These are phyloP conservation scores for Cyberlindnera suaveolens DNA, from an alignment of 805 yeast genomes.

Conservation along the genomic window DNA sequence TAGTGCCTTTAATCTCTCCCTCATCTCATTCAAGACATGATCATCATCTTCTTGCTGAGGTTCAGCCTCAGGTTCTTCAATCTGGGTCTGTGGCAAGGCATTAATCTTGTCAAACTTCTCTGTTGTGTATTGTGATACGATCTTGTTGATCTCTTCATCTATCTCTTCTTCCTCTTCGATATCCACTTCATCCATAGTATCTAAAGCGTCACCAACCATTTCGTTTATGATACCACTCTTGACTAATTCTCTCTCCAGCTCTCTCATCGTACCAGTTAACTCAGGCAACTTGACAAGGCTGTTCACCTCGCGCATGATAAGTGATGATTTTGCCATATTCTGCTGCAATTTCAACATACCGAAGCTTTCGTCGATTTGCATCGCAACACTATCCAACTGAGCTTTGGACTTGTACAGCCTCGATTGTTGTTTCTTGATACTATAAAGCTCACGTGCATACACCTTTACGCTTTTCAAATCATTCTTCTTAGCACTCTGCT, in stretches of 20 bases:
- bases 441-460: constrained; percentile 77
- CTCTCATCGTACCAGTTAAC: constrained; percentile 75
- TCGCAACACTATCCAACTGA: constrained; percentile 73
- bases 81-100: constrained; percentile 25
- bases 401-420: constrained; percentile 78
- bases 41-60: constrained; percentile 50
- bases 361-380: constrained; percentile 91
- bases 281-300: constrained; percentile 73
- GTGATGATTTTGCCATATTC: constrained; percentile 71
- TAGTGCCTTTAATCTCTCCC: constrained; percentile 79
- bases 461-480: constrained; percentile 70
- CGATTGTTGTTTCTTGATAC: constrained; percentile 65
- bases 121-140: constrained; percentile 40
- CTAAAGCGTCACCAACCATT: constrained; percentile 90
- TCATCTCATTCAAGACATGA: constrained; percentile 75
- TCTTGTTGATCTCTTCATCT: constrained; percentile 56
- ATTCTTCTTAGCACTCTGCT: constrained; percentile 65
- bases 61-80: constrained; percentile 20
- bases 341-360: constrained; percentile 78
- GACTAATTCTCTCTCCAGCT: constrained; percentile 78
- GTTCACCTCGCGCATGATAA: constrained; percentile 85
- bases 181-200: constrained; percentile 57
- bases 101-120: constrained; percentile 36
- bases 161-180: constrained; percentile 61
- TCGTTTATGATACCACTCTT: constrained; percentile 85